phyloP scores from a whole-genome alignment of 768 basidiomycete species.

The Chalciporus chontae region DNA sequence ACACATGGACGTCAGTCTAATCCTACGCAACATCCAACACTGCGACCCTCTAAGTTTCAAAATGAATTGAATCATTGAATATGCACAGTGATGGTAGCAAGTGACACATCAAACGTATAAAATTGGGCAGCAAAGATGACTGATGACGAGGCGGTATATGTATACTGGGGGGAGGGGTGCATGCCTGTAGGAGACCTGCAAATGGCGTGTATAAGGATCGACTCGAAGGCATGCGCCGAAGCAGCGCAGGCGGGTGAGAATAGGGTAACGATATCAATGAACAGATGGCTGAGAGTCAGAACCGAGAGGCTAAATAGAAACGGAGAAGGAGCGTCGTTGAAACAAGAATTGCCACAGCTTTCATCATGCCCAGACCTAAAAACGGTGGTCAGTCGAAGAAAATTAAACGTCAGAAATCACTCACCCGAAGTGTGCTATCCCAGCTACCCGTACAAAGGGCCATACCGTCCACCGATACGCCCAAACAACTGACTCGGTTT shows the following conservation, averaged over 20 bases:
- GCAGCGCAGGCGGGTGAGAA: conserved; percentile 49
- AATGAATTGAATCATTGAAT: conserved; percentile 39
- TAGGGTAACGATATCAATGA: conserved; percentile 50
- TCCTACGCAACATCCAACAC: conserved; percentile 2
- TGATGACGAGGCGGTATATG: conserved; percentile 34
- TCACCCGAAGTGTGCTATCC: conserved; percentile 94
- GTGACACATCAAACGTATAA: conserved; percentile 29
- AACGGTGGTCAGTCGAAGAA: conserved; percentile 9
- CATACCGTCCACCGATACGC: conserved; percentile 95
- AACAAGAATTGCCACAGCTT: conserved; percentile 24
- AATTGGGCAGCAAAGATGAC: conserved; percentile 32
- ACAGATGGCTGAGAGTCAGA: conserved; percentile 31
- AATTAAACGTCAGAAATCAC: conserved; percentile 22
- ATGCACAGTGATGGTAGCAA: conserved; percentile 45
- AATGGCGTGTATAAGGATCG: conserved; percentile 53
- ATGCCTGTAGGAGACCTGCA: conserved; percentile 34
- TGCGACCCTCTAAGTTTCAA: conserved; percentile 3
- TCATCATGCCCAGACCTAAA: conserved; percentile 81
- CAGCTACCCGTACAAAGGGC: conserved; percentile 98
- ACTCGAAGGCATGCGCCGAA: conserved; percentile 51
- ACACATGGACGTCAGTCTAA: not conserved
- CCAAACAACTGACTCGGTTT: conserved; percentile 95
- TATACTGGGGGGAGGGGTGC: conserved; percentile 34
- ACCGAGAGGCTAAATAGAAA: conserved; percentile 20
- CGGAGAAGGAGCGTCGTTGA: conserved; percentile 20